These are phyloP conservation scores for Cordyceps cateniannulata DNA, from an alignment of 2,329 filamentous ascomycete genomes.

Conservation along the genomic window DNA sequence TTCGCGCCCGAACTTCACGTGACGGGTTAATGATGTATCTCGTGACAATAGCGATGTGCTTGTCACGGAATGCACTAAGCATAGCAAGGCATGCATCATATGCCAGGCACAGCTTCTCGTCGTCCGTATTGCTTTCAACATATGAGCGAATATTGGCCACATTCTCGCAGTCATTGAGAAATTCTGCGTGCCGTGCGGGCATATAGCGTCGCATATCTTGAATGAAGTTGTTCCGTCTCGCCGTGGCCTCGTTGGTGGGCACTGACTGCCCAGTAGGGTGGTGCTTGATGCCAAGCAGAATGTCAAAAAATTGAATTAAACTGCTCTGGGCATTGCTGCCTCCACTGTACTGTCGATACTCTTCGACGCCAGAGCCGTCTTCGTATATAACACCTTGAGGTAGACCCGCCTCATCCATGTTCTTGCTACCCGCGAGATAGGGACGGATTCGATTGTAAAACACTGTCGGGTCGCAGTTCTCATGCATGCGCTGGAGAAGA, in stretches of 20 bases:
- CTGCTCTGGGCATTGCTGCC: constrained; percentile 97
- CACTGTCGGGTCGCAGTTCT: constrained; percentile 86
- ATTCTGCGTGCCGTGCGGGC: constrained; percentile 86
- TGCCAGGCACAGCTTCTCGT: constrained; percentile 66
- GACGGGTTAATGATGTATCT: constrained; percentile 92
- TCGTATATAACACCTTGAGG: constrained; percentile 86
- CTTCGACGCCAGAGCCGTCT: constrained; percentile 59
- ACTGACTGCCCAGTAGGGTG: constrained; percentile 75
- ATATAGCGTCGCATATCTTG: constrained; percentile 96
- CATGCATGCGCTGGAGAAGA: constrained; percentile 83
- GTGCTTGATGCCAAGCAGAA: constrained; percentile 83
- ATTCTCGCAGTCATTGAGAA: constrained; percentile 70
- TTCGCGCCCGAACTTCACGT: constrained; percentile 61
- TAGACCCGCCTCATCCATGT: constrained; percentile 91
- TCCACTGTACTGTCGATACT: constrained; percentile 80
- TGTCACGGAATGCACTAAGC: constrained; percentile 69
- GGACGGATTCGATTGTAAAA: constrained; percentile 97
- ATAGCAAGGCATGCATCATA: constrained; percentile 84
- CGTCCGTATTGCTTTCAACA: constrained; percentile 55
- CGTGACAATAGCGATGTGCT: constrained; percentile 92
- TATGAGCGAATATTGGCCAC: constrained; percentile 86
- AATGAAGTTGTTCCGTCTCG: constrained; percentile 78
- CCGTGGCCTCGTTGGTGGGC: constrained; percentile 24
- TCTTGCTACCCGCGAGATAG: constrained; percentile 92
- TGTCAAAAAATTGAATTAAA: constrained; percentile 94